Percentiles rank a stretch among this genome's conserved stretches.
Conservation (phyloP, 352 stramenopile genomes). For the Phytophthora ramorum region DNA sequence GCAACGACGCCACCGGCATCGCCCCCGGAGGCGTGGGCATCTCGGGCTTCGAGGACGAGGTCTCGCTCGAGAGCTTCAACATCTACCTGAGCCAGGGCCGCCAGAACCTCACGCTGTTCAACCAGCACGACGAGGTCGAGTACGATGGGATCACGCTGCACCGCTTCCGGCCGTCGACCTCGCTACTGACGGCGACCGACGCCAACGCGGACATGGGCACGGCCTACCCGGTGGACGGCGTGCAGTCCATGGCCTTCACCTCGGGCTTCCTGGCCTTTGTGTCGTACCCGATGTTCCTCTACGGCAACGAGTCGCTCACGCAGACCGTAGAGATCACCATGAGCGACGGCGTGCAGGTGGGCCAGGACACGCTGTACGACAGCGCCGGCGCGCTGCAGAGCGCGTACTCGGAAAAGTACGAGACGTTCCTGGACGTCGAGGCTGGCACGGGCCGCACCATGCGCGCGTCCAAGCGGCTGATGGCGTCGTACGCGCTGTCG, state of each 20-base stretch:
- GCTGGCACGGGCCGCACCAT: slow-evolving; percentile 76
- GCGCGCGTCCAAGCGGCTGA: slow-evolving; percentile 68
- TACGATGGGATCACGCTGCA: slow-evolving; percentile 57
- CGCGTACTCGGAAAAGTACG: slow-evolving; percentile 60
- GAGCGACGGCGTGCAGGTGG: slow-evolving; percentile 48
- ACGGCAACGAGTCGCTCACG: slow-evolving; percentile 52
- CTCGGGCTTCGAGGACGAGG: slow-evolving; percentile 50
- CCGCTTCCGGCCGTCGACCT: slow-evolving; percentile 51
- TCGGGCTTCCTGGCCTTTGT: slow-evolving; percentile 64
- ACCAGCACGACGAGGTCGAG: slow-evolving; percentile 47
- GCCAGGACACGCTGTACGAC: slow-evolving; percentile 55
- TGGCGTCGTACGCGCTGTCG: slow-evolving; percentile 67
- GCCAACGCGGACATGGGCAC: slow-evolving; percentile 48
- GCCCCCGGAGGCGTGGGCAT: slow-evolving; percentile 54
- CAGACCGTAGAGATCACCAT: slow-evolving; percentile 61
- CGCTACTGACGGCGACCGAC: slow-evolving; percentile 39
- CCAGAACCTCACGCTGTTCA: slow-evolving; percentile 70
- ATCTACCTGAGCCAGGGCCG: slow-evolving; percentile 65
- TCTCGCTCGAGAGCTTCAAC: slow-evolving; percentile 42
- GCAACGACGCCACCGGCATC: slow-evolving; percentile 61
- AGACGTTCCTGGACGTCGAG: slow-evolving; percentile 71
- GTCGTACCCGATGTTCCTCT: slow-evolving; percentile 70
- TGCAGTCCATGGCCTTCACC: slow-evolving; percentile 60
- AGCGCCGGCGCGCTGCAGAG: slow-evolving; percentile 47
- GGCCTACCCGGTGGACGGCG: slow-evolving; percentile 51